Conservation (phyloP, 2,329 filamentous ascomycete genomes). For the Aspergillus novofumigatus region DNA sequence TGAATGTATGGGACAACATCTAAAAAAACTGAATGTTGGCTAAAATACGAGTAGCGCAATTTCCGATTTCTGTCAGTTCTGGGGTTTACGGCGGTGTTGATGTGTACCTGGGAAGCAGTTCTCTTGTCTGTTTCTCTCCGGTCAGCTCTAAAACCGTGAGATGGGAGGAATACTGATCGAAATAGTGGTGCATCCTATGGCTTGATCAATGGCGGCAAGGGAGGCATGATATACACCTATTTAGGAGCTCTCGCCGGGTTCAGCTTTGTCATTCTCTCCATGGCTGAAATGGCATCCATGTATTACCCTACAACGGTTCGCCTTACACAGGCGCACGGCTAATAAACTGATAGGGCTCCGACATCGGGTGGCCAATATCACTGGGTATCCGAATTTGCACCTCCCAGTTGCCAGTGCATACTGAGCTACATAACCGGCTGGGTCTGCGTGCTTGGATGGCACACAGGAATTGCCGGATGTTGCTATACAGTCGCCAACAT, state of each 20-base stretch:
- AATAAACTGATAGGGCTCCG: slow-evolving; percentile 27
- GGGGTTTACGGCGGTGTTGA: slow-evolving; percentile 31
- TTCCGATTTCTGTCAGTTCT: slow-evolving; percentile 33
- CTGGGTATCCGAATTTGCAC: slow-evolving; percentile 35
- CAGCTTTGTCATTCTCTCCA: slow-evolving; percentile 37
- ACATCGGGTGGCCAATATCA: slow-evolving; percentile 35
- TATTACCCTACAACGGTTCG: slow-evolving; percentile 4
- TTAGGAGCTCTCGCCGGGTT: slow-evolving; percentile 47
- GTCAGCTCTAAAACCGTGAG: too few relatives aligned
- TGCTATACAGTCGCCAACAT: slow-evolving; percentile 30
- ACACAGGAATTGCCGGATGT: slow-evolving; percentile 22
- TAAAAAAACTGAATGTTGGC: not conserved
- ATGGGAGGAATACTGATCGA: not conserved
- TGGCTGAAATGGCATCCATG: slow-evolving; percentile 52
- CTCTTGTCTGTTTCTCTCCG: slow-evolving; percentile 3
- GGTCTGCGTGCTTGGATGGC: slow-evolving; percentile 29
- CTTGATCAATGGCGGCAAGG: slow-evolving; percentile 47
- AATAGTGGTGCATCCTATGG: slow-evolving; percentile 9
- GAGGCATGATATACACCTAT: slow-evolving; percentile 52
- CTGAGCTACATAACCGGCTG: slow-evolving; percentile 31
- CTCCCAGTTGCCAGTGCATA: slow-evolving; percentile 28
- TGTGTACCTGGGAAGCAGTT: slow-evolving; percentile 33
- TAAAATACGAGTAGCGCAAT: slow-evolving; percentile 25
- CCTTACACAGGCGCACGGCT: not conserved
- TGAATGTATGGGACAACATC: slow-evolving; percentile 20